Percentiles rank a stretch among this genome's conserved stretches.
These are phyloP conservation scores for Colletotrichum truncatum DNA, from an alignment of 2,329 filamentous ascomycete species.

Conservation along the genomic window DNA sequence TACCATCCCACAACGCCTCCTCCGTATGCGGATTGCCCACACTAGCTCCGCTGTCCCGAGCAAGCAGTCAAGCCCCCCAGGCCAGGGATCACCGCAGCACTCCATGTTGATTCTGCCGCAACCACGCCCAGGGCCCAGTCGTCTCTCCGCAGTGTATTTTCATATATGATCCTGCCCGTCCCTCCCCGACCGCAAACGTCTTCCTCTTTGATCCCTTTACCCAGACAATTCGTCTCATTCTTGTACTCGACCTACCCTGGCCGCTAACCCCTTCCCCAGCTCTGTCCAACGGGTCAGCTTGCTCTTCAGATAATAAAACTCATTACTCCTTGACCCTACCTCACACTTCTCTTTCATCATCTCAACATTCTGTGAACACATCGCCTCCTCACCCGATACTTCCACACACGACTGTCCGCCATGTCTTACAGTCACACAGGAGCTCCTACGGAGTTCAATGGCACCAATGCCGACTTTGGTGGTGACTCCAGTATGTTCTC, in stretches of 20 bases:
- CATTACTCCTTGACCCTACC: too few relatives aligned
- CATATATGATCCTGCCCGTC: slow-evolving; percentile 26
- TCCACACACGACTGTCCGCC: slow-evolving; percentile 31
- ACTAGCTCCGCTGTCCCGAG: slow-evolving; percentile 22
- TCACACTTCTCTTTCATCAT: not conserved
- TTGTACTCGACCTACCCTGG: slow-evolving; percentile 29
- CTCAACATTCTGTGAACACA: slow-evolving; percentile 18
- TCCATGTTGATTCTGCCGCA: slow-evolving; percentile 17
- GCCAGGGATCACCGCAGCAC: slow-evolving; percentile 27
- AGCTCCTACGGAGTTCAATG: slow-evolving; percentile 68
- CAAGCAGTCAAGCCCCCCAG: slow-evolving; percentile 5
- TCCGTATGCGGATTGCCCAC: slow-evolving; percentile 30
- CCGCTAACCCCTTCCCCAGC: slow-evolving; percentile 3
- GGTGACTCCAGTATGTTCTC: slow-evolving; percentile 79
- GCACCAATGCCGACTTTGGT: slow-evolving; percentile 70
- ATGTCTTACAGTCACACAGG: slow-evolving; percentile 72
- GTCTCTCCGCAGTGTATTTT: not conserved
- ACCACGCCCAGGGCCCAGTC: slow-evolving; percentile 7
- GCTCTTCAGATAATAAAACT: slow-evolving; percentile 21
- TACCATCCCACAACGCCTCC: slow-evolving; percentile 24
- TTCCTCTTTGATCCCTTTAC: not conserved
- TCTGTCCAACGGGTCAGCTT: slow-evolving; percentile 26
- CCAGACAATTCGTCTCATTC: slow-evolving; percentile 25
- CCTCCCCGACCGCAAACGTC: not conserved
- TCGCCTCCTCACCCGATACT: slow-evolving; percentile 24